Evolutionary conservation across 2,329 filamentous ascomycete genomes (phyloP).

Genomic region (Chaetomium olivaceum): DNA sequence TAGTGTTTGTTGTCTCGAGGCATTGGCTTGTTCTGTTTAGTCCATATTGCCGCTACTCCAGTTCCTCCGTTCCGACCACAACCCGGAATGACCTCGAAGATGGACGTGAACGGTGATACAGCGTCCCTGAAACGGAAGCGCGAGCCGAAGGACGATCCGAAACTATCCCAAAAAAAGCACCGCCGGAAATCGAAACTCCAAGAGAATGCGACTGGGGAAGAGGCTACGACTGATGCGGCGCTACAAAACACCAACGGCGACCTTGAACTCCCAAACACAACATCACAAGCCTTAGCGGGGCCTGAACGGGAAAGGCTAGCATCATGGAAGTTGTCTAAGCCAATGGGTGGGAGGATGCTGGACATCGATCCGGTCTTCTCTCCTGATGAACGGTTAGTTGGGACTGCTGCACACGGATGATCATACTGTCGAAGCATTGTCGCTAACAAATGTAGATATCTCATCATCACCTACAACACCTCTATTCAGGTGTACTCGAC

Average conservation of each 20-base stretch:
- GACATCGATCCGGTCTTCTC: conserved; percentile 65
- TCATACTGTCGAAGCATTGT: background rate
- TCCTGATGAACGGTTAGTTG: conserved; percentile 59
- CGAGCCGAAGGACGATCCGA: conserved; percentile 36
- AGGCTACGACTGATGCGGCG: background rate
- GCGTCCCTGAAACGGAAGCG: conserved; percentile 38
- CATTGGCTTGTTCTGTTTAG: conserved; percentile 12
- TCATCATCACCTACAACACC: conserved; percentile 74
- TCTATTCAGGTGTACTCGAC: conserved; percentile 81
- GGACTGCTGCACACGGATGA: too few species aligned
- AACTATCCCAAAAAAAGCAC: conserved; percentile 32
- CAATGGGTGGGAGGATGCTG: conserved; percentile 65
- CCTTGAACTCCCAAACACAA: conserved; percentile 23
- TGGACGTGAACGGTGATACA: conserved; percentile 34
- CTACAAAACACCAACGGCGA: conserved; percentile 20
- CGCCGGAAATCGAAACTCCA: conserved; percentile 29
- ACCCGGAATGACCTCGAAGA: conserved; percentile 28
- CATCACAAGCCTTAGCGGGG: conserved; percentile 11
- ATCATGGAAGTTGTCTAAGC: conserved; percentile 61
- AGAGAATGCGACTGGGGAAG: conserved; percentile 19
- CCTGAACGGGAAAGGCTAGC: conserved; percentile 19
- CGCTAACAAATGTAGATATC: conserved; percentile 54
- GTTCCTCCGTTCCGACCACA: background rate
- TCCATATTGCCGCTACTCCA: background rate
- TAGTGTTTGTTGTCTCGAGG: conserved; percentile 7